Base-by-base conservation (phyloP, 257 asterid genomes). In the Solanum arcanum region DNA sequence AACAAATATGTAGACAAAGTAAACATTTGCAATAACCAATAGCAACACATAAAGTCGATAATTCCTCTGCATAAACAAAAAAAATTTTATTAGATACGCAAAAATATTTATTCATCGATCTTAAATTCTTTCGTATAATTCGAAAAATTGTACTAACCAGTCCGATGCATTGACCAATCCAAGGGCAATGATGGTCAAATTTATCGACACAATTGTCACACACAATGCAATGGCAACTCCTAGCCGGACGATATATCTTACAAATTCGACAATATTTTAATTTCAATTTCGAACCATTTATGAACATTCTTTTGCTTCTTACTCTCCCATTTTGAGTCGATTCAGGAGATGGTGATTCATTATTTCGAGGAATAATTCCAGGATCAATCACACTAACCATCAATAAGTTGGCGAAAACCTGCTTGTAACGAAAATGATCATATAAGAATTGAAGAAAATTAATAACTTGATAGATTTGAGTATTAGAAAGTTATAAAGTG, bases 101-200 rank as follows among this genome's bases (percentile, higher is more conserved):
- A 52, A 5, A 23, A 12, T n/a, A 62, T 62, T 62, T n/a, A 62
- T n/a, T 62, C 1, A 62, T 23, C 15, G 70, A 77, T n/a, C 8
- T 33, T 33, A 33, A 33, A 3, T 77, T 76, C 59, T 76, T 42
- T n/a, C 3, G 10, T 5, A n/a, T 0, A 44, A 44, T 25, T 44
- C 25, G 31, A 12, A 10, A 5, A n/a, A 42, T 25, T n/a, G 16
- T 59, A 39, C 88, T 9, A 76, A 92, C 93, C 90, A 88, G 47
- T 52, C 93, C 90, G 46, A 92, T 88, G 73, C 93, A 89, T 84
- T 92, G 93, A 25, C 93, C 92, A 11, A 88, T 82, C 92, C 93
- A 92, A 31, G 91, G 92, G 89, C 91, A 89, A 87, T 88, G 93
- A 60, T 90, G 92, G 41, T 92, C 91, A 21, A 89, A 90, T 68